A percentile compares a stretch with the other conserved stretches of the same genome.
phyloP scores from a whole-genome alignment of 176 grass and related monocot species.

The Paspalum vaginatum region DNA sequence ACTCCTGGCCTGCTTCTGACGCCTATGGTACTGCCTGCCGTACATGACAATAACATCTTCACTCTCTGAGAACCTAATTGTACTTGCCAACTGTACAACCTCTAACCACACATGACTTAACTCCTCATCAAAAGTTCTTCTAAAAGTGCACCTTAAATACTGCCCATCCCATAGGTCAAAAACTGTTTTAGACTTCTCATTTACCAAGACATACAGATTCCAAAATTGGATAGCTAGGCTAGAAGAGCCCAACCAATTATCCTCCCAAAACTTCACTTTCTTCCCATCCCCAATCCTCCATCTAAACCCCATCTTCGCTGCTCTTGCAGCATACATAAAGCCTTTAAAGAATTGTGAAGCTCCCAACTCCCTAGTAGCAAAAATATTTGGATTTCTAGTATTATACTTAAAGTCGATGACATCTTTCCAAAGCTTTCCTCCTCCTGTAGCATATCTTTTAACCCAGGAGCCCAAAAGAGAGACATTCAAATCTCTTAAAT shows the following conservation, averaged over 20 bases:
- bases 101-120: neutral
- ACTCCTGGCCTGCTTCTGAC: no score
- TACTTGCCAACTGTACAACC: neutral
- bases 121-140: no score
- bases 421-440: neutral
- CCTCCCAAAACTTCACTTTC: neutral
- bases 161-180: no score
- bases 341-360: neutral
- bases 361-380: rapidly evolving
- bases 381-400: neutral
- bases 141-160: no score
- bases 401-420: neutral
- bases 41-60: neutral
- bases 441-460: neutral
- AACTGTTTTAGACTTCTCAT: neutral
- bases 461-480: neutral
- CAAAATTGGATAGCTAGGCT: neutral
- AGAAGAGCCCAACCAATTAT: neutral
- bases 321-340: no score
- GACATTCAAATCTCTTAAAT: neutral
- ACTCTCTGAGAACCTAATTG: neutral
- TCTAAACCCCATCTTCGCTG: no score
- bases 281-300: neutral
- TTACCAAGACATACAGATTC: neutral
- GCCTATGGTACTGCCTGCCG: no score